These are phyloP conservation scores for Candida silvatica DNA, from an alignment of 805 yeast genomes.

Conservation along the genomic window DNA sequence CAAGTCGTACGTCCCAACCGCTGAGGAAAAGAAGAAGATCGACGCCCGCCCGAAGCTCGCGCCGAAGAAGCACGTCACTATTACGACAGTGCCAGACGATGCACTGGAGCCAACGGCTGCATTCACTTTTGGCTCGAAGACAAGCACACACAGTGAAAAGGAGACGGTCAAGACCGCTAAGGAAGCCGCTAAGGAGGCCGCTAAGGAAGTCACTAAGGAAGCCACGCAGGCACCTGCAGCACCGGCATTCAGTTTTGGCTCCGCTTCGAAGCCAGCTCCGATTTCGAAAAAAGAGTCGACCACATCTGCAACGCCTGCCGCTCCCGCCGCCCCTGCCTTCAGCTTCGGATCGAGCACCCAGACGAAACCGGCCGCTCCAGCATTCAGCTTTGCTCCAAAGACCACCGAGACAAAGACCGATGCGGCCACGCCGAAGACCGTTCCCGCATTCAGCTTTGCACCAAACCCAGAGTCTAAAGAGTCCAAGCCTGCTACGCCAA, in stretches of 20 bases:
- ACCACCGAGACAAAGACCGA: neutral
- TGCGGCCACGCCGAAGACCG: neutral
- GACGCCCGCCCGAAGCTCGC: no score
- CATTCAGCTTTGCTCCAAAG: neutral
- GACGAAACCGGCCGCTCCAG: neutral
- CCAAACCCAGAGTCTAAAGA: conserved; percentile 2
- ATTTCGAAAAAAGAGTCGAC: neutral
- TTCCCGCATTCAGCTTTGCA: conserved; percentile 2
- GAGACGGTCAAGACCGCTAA: neutral
- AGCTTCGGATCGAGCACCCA: neutral
- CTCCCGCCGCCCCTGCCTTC: neutral
- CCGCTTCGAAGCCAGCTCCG: neutral
- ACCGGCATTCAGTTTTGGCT: conserved; percentile 1
- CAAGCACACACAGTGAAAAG: no score
- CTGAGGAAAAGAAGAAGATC: neutral
- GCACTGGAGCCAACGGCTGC: conserved; percentile 1
- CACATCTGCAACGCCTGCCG: neutral
- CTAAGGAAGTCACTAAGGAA: neutral
- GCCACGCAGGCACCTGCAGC: neutral
- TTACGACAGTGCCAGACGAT: neutral
- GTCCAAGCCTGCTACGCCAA: conserved; percentile 9
- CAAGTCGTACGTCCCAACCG: conserved; percentile 4
- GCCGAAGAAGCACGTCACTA: neutral
- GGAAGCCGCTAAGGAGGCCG: neutral
- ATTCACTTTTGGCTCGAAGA: neutral